A percentile compares a stretch with the other conserved stretches of the same genome.
phyloP scores from a whole-genome alignment of 257 asterid genomes.

The Ocimum tenuiflorum region DNA sequence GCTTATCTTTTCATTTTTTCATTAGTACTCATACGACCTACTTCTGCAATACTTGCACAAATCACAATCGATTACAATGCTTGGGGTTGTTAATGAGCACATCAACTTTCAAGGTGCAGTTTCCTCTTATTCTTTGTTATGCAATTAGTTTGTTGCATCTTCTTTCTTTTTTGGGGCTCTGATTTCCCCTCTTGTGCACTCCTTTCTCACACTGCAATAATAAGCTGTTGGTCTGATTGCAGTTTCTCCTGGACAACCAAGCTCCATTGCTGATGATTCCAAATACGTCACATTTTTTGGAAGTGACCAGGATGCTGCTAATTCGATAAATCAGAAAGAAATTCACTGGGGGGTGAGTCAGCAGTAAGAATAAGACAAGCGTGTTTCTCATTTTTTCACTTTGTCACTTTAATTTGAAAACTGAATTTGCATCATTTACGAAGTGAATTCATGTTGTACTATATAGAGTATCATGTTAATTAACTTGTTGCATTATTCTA shows the following conservation, averaged over 20 bases:
- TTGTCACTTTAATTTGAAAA: background rate
- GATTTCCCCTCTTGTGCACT: background rate
- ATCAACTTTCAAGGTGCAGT: slow-evolving; percentile 78
- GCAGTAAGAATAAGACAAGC: background rate
- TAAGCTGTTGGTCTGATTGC: slow-evolving; percentile 24
- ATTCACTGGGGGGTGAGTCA: slow-evolving; percentile 94
- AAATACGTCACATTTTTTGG: slow-evolving; percentile 80
- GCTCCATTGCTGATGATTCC: slow-evolving; percentile 79
- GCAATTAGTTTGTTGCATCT: background rate
- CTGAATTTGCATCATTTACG: background rate
- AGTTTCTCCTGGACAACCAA: slow-evolving; percentile 96
- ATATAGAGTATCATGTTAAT: background rate
- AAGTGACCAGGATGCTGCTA: slow-evolving; percentile 75
- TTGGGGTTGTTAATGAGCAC: slow-evolving; percentile 91
- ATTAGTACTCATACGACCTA: slow-evolving; percentile 90
- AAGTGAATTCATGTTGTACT: slow-evolving; percentile 9
- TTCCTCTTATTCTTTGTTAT: slow-evolving; percentile 3
- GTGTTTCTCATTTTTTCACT: background rate
- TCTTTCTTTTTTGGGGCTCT: slow-evolving; percentile 7
- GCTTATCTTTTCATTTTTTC: slow-evolving; percentile 25
- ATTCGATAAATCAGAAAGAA: slow-evolving; percentile 83
- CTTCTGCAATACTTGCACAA: slow-evolving; percentile 90
- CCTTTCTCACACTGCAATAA: slow-evolving; percentile 1
- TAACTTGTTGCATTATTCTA: background rate
- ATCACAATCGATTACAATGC: slow-evolving; percentile 75